These are phyloP conservation scores for Phenoliferia sp. DNA, from an alignment of 1,284 basidiomycete genomes.

Conservation along the genomic window DNA sequence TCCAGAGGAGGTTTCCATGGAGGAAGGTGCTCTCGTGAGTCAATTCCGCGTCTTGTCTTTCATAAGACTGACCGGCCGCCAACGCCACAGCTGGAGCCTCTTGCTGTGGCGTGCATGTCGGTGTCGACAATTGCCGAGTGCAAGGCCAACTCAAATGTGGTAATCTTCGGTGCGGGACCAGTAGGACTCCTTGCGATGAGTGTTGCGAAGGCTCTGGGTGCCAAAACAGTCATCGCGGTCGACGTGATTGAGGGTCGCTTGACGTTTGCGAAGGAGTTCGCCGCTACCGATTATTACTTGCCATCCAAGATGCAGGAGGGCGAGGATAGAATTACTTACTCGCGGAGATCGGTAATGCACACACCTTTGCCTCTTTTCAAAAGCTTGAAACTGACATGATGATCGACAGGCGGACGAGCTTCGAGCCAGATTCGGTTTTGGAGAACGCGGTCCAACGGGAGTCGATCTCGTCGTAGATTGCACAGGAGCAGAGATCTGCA, in stretches of 20 bases:
- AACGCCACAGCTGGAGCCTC: conserved; percentile 74
- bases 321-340: conserved; percentile 65
- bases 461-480: conserved; percentile 59
- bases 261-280: conserved; percentile 79
- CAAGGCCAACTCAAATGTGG: conserved; percentile 44
- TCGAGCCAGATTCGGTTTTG: conserved; percentile 44
- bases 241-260: conserved; percentile 80
- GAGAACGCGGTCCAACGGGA: conserved; percentile 46
- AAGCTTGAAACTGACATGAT: neutral
- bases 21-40: conserved; percentile 75
- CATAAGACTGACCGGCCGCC: conserved; percentile 36
- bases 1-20: conserved; percentile 66
- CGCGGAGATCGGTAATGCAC: conserved; percentile 41
- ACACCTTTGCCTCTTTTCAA: neutral
- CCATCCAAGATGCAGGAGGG: conserved; percentile 58
- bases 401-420: conserved; percentile 44
- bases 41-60: neutral
- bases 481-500: conserved; percentile 58
- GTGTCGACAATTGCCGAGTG: conserved; percentile 72
- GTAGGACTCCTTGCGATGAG: conserved; percentile 90
- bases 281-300: conserved; percentile 75
- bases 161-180: conserved; percentile 54
- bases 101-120: conserved; percentile 85
- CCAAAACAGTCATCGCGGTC: conserved; percentile 70
- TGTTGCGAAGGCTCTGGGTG: conserved; percentile 64